phyloP scores from a whole-genome alignment of 495 filamentous ascomycete genomes.

The Physcia stellaris region DNA sequence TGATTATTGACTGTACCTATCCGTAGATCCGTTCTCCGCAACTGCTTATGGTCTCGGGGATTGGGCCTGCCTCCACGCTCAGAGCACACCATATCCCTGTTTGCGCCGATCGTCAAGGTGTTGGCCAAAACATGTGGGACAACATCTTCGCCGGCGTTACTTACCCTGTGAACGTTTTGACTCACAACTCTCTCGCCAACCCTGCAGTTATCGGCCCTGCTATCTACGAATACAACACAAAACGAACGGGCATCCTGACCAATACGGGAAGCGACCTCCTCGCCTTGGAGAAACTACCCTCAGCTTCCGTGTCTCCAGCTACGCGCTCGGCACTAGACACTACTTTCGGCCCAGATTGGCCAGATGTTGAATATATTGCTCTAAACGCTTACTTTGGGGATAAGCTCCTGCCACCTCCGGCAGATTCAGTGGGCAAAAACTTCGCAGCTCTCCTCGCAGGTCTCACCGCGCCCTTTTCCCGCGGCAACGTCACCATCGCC shows the following conservation, averaged over 20 bases:
- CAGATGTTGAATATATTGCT: constrained; percentile 33
- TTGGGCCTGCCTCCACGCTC: constrained; percentile 28
- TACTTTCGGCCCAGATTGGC: constrained; percentile 31
- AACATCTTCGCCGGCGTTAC: constrained; percentile 21
- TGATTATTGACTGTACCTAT: too few species aligned
- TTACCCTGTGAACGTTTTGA: constrained; percentile 17
- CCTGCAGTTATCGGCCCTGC: constrained; percentile 5
- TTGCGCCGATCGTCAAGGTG: constrained; percentile 27
- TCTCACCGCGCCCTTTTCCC: constrained; percentile 34
- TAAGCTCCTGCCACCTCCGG: constrained; percentile 1
- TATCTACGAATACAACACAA: constrained; percentile 8
- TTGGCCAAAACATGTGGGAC: constrained; percentile 33
- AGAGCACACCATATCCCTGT: constrained; percentile 25
- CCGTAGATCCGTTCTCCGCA: constrained; percentile 36
- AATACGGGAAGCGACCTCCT: constrained; percentile 25
- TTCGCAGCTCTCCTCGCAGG: constrained; percentile 30
- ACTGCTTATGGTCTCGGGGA: constrained; percentile 37
- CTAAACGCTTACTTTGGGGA: constrained; percentile 14
- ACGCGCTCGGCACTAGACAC: constrained; percentile 16
- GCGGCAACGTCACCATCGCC: constrained; percentile 40
- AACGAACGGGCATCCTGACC: constrained; percentile 21
- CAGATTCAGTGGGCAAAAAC: constrained; percentile 21
- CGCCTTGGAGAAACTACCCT: constrained; percentile 37
- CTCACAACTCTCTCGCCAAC: constrained; percentile 5
- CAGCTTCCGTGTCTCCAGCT: constrained; percentile 10